Percentiles rank a stretch among this genome's conserved stretches.
Evolutionary conservation across 345 rosid species (phyloP).

Genomic region (Theobroma cacao): DNA sequence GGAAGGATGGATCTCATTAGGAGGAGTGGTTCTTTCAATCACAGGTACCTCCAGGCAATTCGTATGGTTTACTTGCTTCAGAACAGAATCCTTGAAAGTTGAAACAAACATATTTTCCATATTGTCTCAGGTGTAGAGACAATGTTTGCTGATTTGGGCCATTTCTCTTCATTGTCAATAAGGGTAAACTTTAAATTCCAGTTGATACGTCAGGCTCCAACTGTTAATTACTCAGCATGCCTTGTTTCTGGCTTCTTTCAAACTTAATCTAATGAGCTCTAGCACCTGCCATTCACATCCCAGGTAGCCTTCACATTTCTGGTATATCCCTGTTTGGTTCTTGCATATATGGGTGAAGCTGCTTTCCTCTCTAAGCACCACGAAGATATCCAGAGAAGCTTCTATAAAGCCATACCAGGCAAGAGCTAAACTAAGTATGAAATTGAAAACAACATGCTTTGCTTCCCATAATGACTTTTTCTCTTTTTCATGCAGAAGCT

Average conservation of each 20-base stretch:
- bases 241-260: background rate
- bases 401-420: slow-evolving; percentile 91
- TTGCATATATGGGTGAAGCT: slow-evolving; percentile 95
- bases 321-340: slow-evolving; percentile 80
- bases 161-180: slow-evolving; percentile 77
- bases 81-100: slow-evolving; percentile 14
- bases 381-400: slow-evolving; percentile 73
- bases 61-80: background rate
- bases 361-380: slow-evolving; percentile 78
- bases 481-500: slow-evolving; percentile 48
- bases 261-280: background rate
- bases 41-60: slow-evolving; percentile 47
- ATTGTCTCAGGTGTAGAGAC: slow-evolving; percentile 67
- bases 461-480: slow-evolving; percentile 14
- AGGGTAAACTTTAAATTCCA: slow-evolving; percentile 43
- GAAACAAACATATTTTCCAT: slow-evolving; percentile 1
- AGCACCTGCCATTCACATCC: background rate
- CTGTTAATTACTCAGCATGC: background rate
- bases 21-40: slow-evolving; percentile 83
- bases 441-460: background rate
- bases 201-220: background rate
- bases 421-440: slow-evolving; percentile 16
- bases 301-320: slow-evolving; percentile 73
- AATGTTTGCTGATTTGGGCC: slow-evolving; percentile 86
- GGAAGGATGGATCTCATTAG: slow-evolving; percentile 89